Conservation (phyloP, 2,329 filamentous ascomycete genomes). For the Sporothrix protearum region DNA sequence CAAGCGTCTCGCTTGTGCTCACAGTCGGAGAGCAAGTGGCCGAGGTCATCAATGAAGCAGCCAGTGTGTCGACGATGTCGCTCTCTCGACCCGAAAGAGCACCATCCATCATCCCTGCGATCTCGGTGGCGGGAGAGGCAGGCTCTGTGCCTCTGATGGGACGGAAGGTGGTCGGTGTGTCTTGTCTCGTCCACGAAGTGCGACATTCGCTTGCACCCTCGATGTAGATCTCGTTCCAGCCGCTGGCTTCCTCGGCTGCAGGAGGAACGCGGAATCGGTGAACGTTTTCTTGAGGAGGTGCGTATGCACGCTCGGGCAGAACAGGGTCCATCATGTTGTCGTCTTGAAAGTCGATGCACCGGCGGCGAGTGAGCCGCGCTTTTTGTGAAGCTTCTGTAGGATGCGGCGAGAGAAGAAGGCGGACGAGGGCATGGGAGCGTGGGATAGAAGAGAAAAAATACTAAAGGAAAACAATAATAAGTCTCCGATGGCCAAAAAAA, state of each 20-base stretch:
- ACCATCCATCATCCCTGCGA: not conserved
- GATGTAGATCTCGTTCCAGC: slow-evolving; percentile 19
- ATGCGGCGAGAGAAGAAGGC: not conserved
- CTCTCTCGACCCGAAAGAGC: not conserved
- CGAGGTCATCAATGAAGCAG: not conserved
- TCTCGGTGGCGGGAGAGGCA: not conserved
- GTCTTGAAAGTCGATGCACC: not conserved
- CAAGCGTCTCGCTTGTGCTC: not conserved
- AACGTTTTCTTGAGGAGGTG: not conserved
- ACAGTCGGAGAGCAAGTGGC: not conserved
- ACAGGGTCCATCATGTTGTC: not conserved
- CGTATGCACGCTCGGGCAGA: not conserved
- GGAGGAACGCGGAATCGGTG: not conserved
- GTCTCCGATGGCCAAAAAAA: not conserved
- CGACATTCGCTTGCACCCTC: not conserved
- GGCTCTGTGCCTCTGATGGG: not conserved
- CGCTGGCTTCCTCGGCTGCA: not conserved
- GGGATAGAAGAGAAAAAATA: not conserved
- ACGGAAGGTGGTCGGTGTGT: not conserved
- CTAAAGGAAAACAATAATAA: not conserved
- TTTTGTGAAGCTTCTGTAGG: not conserved
- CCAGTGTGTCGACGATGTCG: not conserved
- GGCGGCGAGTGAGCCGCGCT: not conserved
- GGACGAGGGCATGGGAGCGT: no score
- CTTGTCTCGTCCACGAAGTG: not conserved